phyloP scores from a whole-genome alignment of 148 eudicot species.

The Dianthus caryophyllus region DNA sequence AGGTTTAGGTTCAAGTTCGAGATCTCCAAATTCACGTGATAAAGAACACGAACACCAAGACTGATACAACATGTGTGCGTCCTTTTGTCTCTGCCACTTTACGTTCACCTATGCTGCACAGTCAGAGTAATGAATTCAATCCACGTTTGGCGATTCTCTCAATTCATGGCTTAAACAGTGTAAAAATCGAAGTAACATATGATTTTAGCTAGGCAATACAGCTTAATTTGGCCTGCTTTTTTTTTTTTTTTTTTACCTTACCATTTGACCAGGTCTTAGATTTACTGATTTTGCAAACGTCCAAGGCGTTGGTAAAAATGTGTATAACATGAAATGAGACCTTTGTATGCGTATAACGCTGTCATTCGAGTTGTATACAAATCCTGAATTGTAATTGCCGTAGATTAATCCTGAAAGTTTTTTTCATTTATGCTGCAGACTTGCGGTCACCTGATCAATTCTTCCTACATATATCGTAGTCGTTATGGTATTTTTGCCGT shows the following conservation, averaged over 20 bases:
- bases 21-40: constrained; percentile 14
- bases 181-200: not conserved
- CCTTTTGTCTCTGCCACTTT: not conserved
- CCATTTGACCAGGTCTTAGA: constrained; percentile 3
- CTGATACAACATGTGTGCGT: constrained; percentile 8
- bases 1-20: constrained; percentile 40
- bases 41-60: constrained; percentile 25
- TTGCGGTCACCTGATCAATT: too few relatives aligned
- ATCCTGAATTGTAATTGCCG: too few relatives aligned
- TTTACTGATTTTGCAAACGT: constrained; percentile 7
- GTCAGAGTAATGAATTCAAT: not conserved
- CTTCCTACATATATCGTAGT: too few relatives aligned
- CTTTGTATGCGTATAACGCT: too few relatives aligned
- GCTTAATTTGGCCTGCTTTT: too few relatives aligned
- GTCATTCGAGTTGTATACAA: too few relatives aligned
- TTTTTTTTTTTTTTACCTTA: not conserved
- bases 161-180: not conserved
- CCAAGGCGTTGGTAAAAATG: constrained; percentile 7
- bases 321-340: too few relatives aligned
- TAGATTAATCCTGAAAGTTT: too few relatives aligned
- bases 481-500: too few relatives aligned
- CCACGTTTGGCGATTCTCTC: not conserved
- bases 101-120: constrained; percentile 17
- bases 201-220: not conserved
- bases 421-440: too few relatives aligned